A percentile compares a stretch with the other conserved stretches of the same genome.
These are phyloP conservation scores for Solanum appendiculatum DNA, from an alignment of 257 asterid species.

Conservation along the genomic window DNA sequence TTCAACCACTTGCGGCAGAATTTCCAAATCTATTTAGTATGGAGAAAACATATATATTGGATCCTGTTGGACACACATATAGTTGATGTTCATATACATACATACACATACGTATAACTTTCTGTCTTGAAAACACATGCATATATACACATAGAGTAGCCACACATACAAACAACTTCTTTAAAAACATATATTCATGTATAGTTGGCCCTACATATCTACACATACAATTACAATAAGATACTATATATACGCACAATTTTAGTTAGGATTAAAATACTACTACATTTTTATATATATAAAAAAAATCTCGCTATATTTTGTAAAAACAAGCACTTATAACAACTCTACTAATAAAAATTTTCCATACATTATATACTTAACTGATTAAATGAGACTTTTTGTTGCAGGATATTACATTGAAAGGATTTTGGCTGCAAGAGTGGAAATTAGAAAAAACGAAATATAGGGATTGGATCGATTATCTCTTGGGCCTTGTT, in stretches of 20 bases:
- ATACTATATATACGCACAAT: background rate
- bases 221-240: background rate
- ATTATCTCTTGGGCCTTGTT: constrained; percentile 53
- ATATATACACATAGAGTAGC: background rate
- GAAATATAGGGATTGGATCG: constrained; percentile 56
- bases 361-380: background rate
- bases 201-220: background rate
- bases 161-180: background rate
- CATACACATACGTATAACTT: background rate
- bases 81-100: background rate
- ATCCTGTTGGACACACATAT: background rate
- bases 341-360: background rate
- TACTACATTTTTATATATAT: background rate
- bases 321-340: background rate
- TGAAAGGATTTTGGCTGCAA: constrained; percentile 94
- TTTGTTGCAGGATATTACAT: constrained; percentile 49
- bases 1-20: too few relatives aligned
- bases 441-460: constrained; percentile 48
- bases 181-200: background rate
- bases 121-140: background rate
- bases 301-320: background rate
- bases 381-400: background rate
- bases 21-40: too few relatives aligned
- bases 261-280: background rate
- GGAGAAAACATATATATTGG: background rate